Conservation (phyloP, 352 stramenopile genomes). For the Globisporangium cystogenes region DNA sequence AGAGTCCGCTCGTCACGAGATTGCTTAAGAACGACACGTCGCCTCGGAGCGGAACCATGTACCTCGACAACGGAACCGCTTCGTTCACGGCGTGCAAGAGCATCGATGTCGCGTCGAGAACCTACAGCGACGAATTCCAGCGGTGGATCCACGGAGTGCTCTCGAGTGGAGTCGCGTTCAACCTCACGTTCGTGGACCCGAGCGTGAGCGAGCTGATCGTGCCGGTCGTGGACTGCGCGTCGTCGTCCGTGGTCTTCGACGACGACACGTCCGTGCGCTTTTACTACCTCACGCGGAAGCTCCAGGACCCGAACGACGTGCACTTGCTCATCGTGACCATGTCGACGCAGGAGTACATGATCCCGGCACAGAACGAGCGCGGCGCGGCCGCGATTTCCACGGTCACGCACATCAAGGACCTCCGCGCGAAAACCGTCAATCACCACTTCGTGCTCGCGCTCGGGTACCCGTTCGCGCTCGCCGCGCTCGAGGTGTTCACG, state of each 20-base stretch:
- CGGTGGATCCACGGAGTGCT: slow-evolving; percentile 18
- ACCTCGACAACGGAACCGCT: slow-evolving; percentile 19
- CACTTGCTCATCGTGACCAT: slow-evolving; percentile 20
- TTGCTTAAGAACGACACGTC: slow-evolving; percentile 19
- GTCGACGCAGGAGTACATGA: slow-evolving; percentile 38
- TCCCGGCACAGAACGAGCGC: slow-evolving; percentile 17
- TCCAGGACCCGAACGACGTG: slow-evolving; percentile 14
- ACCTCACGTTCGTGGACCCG: slow-evolving; percentile 22
- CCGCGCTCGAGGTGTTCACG: background rate
- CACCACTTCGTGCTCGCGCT: slow-evolving; percentile 21
- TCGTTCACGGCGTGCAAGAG: slow-evolving; percentile 14
- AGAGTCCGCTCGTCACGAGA: slow-evolving; percentile 22
- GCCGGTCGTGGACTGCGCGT: slow-evolving; percentile 39
- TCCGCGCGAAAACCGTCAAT: slow-evolving; percentile 12
- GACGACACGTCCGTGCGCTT: slow-evolving; percentile 22
- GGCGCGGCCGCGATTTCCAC: slow-evolving; percentile 19
- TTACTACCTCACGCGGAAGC: slow-evolving; percentile 37
- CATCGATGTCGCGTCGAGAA: slow-evolving; percentile 9
- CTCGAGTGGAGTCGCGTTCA: slow-evolving; percentile 16
- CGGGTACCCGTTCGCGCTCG: slow-evolving; percentile 23
- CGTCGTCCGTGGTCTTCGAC: slow-evolving; percentile 14
- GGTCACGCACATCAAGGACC: slow-evolving; percentile 26
- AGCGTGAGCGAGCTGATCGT: slow-evolving; percentile 21
- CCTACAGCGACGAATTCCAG: slow-evolving; percentile 32
- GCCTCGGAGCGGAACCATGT: slow-evolving; percentile 22